Evolutionary conservation across 1,284 basidiomycete genomes (phyloP).

Genomic region (Fomitopsis betulina): DNA sequence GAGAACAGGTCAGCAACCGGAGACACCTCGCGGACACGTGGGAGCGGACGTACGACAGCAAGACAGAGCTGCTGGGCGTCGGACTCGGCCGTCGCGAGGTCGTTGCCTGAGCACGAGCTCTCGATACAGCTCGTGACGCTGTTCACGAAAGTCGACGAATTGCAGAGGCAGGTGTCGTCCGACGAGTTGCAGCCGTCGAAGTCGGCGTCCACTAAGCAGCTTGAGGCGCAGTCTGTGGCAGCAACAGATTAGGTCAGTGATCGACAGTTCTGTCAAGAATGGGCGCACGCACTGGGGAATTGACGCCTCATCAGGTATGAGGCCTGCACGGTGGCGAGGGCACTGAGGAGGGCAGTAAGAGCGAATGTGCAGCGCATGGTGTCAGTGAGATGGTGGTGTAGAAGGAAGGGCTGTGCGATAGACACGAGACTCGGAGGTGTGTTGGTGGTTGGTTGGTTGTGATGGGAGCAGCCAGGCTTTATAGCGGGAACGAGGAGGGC

Average conservation of each 20-base stretch:
- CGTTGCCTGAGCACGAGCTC: constrained; percentile 38
- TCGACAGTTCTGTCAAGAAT: neutral
- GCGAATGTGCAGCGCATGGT: constrained; percentile 54
- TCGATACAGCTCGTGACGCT: constrained; percentile 44
- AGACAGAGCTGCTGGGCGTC: constrained; percentile 42
- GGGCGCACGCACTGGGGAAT: constrained; percentile 34
- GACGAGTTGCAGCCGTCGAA: constrained; percentile 35
- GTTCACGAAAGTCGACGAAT: constrained; percentile 37
- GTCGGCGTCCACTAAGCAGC: constrained; percentile 41
- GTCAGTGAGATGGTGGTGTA: constrained; percentile 10
- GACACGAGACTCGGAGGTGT: constrained; percentile 15
- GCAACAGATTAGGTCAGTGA: neutral
- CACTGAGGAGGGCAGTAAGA: constrained; percentile 37
- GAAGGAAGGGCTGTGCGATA: constrained; percentile 9
- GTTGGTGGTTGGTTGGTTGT: constrained; percentile 19
- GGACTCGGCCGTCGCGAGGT: constrained; percentile 41
- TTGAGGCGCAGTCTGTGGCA: constrained; percentile 40
- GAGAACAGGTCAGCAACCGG: neutral
- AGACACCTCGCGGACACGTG: too few relatives aligned
- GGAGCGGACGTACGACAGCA: constrained; percentile 40
- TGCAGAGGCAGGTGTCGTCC: constrained; percentile 54
- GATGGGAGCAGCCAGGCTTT: constrained; percentile 4
- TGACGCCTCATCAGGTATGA: constrained; percentile 29
- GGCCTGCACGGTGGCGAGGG: constrained; percentile 35
- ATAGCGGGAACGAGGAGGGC: constrained; percentile 1